phyloP scores from a whole-genome alignment of 805 yeast species.

The Metschnikowia shivogae region DNA sequence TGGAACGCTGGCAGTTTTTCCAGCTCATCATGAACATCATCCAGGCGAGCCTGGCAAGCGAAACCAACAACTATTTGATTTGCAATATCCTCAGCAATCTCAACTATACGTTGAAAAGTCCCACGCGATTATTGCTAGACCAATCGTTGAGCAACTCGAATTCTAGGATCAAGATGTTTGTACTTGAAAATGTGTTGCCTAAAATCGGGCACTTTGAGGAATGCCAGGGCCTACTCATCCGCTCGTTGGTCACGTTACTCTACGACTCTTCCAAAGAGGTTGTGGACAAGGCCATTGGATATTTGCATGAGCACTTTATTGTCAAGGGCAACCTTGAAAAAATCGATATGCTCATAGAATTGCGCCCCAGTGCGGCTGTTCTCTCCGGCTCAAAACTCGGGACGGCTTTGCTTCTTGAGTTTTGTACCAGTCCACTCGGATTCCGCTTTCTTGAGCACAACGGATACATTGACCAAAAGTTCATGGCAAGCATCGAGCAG shows the following conservation, averaged over 20 bases:
- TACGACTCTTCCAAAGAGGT: conserved; percentile 49
- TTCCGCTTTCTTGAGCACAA: conserved; percentile 52
- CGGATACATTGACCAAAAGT: conserved; percentile 32
- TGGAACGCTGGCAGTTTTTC: conserved; percentile 82
- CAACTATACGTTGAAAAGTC: conserved; percentile 58
- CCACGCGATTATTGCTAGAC: conserved; percentile 59
- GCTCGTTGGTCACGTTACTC: conserved; percentile 58
- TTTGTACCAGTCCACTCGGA: conserved; percentile 66
- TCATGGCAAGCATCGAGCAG: conserved; percentile 8
- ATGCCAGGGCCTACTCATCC: conserved; percentile 46
- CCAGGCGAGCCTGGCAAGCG: conserved; percentile 34
- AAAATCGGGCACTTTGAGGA: conserved; percentile 32
- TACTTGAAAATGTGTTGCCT: conserved; percentile 51
- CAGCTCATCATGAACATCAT: conserved; percentile 73
- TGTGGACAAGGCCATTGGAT: conserved; percentile 18
- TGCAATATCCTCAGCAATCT: conserved; percentile 56
- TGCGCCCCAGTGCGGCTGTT: conserved; percentile 51
- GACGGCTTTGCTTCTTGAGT: conserved; percentile 49
- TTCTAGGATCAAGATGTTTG: conserved; percentile 47
- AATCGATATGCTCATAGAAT: conserved; percentile 46
- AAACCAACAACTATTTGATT: conserved; percentile 46
- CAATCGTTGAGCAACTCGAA: conserved; percentile 60
- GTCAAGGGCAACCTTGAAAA: conserved; percentile 30
- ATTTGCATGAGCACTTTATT: conserved; percentile 20
- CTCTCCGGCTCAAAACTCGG: conserved; percentile 28